phyloP scores from a whole-genome alignment of 2,329 filamentous ascomycete genomes.

The Penicillium hesseltinei region DNA sequence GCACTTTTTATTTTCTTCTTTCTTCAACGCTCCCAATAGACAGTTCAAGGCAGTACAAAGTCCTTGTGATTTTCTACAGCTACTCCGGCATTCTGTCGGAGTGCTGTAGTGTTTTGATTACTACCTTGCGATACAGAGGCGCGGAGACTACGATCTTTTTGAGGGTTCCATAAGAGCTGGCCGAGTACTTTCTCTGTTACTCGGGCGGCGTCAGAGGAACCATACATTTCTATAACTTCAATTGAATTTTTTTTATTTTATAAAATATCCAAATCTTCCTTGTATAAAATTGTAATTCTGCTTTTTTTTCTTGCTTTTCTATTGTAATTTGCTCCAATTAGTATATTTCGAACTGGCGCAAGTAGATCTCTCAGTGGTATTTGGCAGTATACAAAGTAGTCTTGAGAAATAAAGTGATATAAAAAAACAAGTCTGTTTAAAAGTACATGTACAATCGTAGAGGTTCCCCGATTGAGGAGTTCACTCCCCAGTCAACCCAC shows the following conservation, averaged over 20 bases:
- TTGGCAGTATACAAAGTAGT: constrained; percentile 12
- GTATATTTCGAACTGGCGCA: neutral
- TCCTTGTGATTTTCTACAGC: constrained; percentile 48
- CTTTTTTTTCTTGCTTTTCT: too few species aligned
- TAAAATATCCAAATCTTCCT: neutral
- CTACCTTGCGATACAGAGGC: constrained; percentile 62
- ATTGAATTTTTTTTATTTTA: neutral
- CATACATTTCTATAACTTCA: constrained; percentile 55
- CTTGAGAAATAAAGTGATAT: constrained; percentile 14
- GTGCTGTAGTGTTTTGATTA: constrained; percentile 58
- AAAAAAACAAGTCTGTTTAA: constrained; percentile 28
- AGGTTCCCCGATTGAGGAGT: constrained; percentile 17
- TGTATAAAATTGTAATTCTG: too few species aligned
- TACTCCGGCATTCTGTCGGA: constrained; percentile 68
- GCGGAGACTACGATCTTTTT: constrained; percentile 52
- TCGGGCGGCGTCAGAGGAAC: constrained; percentile 82
- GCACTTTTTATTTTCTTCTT: constrained; percentile 21
- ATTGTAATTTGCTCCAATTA: neutral
- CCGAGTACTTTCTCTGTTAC: constrained; percentile 65
- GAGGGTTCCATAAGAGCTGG: constrained; percentile 71
- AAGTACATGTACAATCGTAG: constrained; percentile 37
- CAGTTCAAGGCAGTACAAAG: constrained; percentile 73
- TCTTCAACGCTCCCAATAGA: constrained; percentile 73
- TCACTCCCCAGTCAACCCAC: constrained; percentile 24
- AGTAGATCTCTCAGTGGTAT: constrained; percentile 13